Conservation (phyloP, 148 eudicot species). For the Persicaria maculosa region DNA sequence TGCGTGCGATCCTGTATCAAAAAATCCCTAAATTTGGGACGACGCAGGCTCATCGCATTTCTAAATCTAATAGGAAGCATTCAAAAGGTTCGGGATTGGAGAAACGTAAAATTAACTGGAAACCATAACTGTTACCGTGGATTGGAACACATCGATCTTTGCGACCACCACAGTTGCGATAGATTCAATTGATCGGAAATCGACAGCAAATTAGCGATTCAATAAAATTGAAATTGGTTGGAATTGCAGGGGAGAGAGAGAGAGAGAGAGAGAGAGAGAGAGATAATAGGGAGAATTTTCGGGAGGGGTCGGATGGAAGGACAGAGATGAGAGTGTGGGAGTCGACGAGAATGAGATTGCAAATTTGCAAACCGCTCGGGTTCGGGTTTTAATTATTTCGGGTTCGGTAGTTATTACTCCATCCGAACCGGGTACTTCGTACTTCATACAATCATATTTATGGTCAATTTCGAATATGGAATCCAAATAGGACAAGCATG, state of each 20-base stretch:
- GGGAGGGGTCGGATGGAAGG: slow-evolving; percentile 8
- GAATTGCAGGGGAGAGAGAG: not conserved
- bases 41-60: not conserved
- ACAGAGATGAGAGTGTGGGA: slow-evolving; percentile 10
- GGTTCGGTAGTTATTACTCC: too few species aligned
- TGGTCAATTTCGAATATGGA: too few species aligned
- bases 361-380: too few species aligned
- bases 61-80: not conserved
- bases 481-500: too few species aligned
- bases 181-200: not conserved
- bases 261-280: slow-evolving; percentile 4
- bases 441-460: too few species aligned
- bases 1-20: not conserved
- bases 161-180: not conserved
- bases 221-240: slow-evolving; percentile 14
- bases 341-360: too few species aligned
- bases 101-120: slow-evolving; percentile 1
- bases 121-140: not conserved
- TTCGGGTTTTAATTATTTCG: too few species aligned
- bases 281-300: slow-evolving; percentile 2
- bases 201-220: slow-evolving; percentile 6
- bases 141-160: not conserved
- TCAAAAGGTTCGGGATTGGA: not conserved
- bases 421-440: too few species aligned
- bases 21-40: not conserved